Base-by-base conservation (phyloP, 2,329 filamentous ascomycete genomes). In the Diaporthe helianthi region DNA sequence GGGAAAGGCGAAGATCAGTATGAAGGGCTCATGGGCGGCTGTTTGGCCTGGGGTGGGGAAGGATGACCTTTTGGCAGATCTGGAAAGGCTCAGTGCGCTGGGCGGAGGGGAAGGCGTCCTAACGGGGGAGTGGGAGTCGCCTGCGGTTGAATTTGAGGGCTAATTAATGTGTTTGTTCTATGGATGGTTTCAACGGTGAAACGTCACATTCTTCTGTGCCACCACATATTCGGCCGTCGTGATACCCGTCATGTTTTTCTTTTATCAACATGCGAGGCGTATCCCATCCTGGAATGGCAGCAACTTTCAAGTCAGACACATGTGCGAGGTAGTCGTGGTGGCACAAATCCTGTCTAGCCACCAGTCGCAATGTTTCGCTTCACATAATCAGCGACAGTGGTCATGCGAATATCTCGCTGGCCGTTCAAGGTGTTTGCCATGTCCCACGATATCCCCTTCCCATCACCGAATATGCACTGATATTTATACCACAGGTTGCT, bases 361-460 rank as follows among this genome's bases (percentile, higher is more conserved):
- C 2, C 12, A 0, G 1, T 10, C 17, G 29, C 8, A 24, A 63
- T 6, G 1, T 26, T 33, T 5, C 9, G 0, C 3, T 13, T 52
- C 10, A 71, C 36, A 9, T 79, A 87, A 12, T 74, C 78, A 70
- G 79, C 79, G 0, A 87, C 78, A 71, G 79, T 79, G 66, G 77
- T 79, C 73, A 85, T 77, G 1, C 76, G 60, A 31, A 90, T 84
- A 0, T 81, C 82, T 46, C 83, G 78, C 75, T 83, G 73, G 3
- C 74, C 71, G 76, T 90, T 91, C 72, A 87, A 81, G 9, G 87
- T 90, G 71, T 75, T 75, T 12, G 80, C 76, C 74, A 81, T 79
- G 9, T 84, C 82, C 90, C 90, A 92, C 47, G 83, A 83, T 6
- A 90, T 84, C 0, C 89, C 90, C 9, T 77, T 79, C 0, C 87